Conservation (phyloP, 371 early-diverging fungal genomes). For the Mortierella sp. region DNA sequence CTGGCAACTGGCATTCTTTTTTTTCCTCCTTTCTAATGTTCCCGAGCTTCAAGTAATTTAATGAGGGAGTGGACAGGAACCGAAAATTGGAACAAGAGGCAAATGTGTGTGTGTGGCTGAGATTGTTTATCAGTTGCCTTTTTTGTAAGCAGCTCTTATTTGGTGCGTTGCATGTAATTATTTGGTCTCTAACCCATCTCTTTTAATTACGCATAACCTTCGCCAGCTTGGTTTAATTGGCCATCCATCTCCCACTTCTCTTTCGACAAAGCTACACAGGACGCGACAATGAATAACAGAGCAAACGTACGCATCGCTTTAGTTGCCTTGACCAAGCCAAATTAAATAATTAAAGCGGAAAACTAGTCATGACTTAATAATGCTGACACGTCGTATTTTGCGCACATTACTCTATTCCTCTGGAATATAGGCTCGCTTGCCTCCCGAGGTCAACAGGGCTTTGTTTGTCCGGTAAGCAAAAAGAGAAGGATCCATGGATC, state of each 20-base stretch:
- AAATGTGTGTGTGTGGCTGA: conserved; percentile 19
- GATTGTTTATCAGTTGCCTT: conserved; percentile 23
- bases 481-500: not conserved
- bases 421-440: conserved; percentile 77
- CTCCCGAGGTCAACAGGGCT: conserved; percentile 94
- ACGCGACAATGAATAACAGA: conserved; percentile 38
- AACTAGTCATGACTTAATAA: not conserved
- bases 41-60: not conserved
- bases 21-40: not conserved
- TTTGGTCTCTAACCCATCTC: not conserved
- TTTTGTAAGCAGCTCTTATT: not conserved
- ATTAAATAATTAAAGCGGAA: not conserved
- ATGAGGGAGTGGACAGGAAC: not conserved
- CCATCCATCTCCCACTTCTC: not conserved
- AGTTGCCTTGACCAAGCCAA: no score
- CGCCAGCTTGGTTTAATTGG: not conserved
- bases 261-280: not conserved
- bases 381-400: not conserved
- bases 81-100: not conserved
- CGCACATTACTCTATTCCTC: not conserved
- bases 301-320: conserved; percentile 26
- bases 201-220: not conserved
- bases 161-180: not conserved
- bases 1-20: conserved; percentile 32
- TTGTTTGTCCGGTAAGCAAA: conserved; percentile 82